Evolutionary conservation across 2,329 filamentous ascomycete genomes (phyloP), one percentile per base, ranked within the genome.

Genomic region (Sarocladium oryzae): DNA sequence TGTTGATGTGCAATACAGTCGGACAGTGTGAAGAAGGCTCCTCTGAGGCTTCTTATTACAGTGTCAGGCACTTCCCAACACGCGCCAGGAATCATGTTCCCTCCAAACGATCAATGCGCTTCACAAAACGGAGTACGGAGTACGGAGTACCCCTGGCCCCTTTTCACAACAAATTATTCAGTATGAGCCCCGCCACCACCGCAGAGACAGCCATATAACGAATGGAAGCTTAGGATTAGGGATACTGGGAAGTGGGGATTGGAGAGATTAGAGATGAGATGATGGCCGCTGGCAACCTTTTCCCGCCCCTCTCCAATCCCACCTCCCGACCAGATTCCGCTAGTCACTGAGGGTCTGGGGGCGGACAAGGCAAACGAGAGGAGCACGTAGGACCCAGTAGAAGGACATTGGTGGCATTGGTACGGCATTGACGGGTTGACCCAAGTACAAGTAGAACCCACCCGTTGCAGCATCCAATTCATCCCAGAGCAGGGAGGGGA

Each of bases 201-300:
- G 15, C 4, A 21, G n/a, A 48, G 20, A 4, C 26, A 20, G 43
- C 26, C 43, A 16, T 7, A n/a, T n/a, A 48, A 26, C 43, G 43
- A 48, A 48, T 33, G n/a, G 28, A 33, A 13, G 9, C 4, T n/a
- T n/a, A 20, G n/a, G 16, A 23, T 21, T 18, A 9, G 18, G n/a
- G 15, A 33, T 32, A 23, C 43, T 48, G 43, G 43, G 26, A n/a
- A 21, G 43, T 48, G 43, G 43, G 33, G 43, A 48, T 48, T 48
- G 43, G 43, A 48, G 43, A 48, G 43, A 48, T 48, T 48, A 23
- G 26, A 48, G 43, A 33, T 48, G 43, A 48, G 43, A 48, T 48
- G 28, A 30, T 48, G 43, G 4, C 8, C 16, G 23, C 23, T 28
- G 21, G 6, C 18, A 21, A 21, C 37, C 37, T 40, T 37, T 37